Base-by-base conservation (phyloP, 2,329 filamentous ascomycete genomes). In the Colletotrichum higginsianum region DNA sequence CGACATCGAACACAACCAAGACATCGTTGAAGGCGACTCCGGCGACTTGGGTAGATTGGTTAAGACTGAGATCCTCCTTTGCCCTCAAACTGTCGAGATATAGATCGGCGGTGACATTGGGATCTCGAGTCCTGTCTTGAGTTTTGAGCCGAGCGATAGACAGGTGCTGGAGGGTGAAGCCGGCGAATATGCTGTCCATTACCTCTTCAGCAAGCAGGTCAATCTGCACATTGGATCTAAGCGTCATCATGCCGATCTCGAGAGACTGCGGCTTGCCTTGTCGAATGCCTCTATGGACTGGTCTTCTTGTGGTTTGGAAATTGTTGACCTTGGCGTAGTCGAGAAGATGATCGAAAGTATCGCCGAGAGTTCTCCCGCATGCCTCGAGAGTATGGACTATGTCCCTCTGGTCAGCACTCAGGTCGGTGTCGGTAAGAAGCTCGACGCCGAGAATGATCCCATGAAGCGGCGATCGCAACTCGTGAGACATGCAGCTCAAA, bases 381-480 rank as follows among this genome's bases (percentile, higher is more conserved):
- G 82, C 84, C 64, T 88, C 83, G 50, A 89, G 86, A 1, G 85
- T 86, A 35, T 84, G 81, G 0, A 87, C 76, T 15, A 86, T 81
- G 18, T 85, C 84, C 3, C 81, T 79, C 73, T 89, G 87, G 6
- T 83, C 81, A 1, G 82, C 81, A 50, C 82, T 82, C 12, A 42
- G 35, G 62, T 38, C 30, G 52, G 86, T 88, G 23, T 89, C 87
- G 4, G 84, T 82, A 0, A 91, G 75, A 3, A 90, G 78, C 72
- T 89, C 87, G 2, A 84, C 82, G 69, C 82, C 88, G 0, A 87
- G 85, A 0, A 91, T 79, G 44, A 91, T 86, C 3, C 89, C 90
- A 68, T 91, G 89, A 1, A 92, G 80, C 0, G 89, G 89, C 2
- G 86, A 89, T 12, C 89, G 83, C n/a, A 91, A 78, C 75, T 92